Base-by-base conservation (phyloP, 768 basidiomycete species). In the Coprinopsis cinerea region DNA sequence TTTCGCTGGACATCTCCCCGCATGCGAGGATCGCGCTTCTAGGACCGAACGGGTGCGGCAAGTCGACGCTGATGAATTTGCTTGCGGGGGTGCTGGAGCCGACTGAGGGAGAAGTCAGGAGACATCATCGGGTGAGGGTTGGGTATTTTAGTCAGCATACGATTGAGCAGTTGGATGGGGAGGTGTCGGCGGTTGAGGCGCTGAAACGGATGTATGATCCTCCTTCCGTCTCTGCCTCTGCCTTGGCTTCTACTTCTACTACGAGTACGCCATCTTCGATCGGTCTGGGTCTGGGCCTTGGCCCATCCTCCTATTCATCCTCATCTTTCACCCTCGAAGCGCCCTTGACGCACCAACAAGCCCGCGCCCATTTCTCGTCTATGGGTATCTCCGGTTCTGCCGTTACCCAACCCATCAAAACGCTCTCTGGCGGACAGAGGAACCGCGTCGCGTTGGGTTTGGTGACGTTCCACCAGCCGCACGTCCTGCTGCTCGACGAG, bases 71-170 rank as follows among this genome's bases (percentile, higher is more conserved):
- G 7, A 78, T 78, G 56, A 74, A 74, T 47, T 52, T 75, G 20
- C 61, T 75, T 34, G 66, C 71, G 14, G 71, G 71, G 52, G 64
- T 57, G 24, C 61, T 78, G 18, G 57, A 62, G 22, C 75, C 79
- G 0, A 67, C 64, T 5, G 59, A 57, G 3, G 83, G 83, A 7
- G 72, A 62, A 24, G 70, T 83, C 9, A 68, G 64, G 25, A 69
- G 70, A 25, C 83, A 85, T 61, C 74, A 81, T 3, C 65, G 71
- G 4, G 66, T 77, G 25, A 69, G 68, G 17, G 75, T 85, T 30
- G 80, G 78, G 1, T 81, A 81, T 63, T 86, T 79, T 57, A 74
- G 73, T 0, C 83, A 86, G 56, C 78, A 82, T 58, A 71, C 74
- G 0, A 81, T 85, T 13, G 82, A 84, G 54, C 68, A 72, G 34